Base-by-base conservation (phyloP, 345 rosid genomes). In the Citrus mangshanensis region DNA sequence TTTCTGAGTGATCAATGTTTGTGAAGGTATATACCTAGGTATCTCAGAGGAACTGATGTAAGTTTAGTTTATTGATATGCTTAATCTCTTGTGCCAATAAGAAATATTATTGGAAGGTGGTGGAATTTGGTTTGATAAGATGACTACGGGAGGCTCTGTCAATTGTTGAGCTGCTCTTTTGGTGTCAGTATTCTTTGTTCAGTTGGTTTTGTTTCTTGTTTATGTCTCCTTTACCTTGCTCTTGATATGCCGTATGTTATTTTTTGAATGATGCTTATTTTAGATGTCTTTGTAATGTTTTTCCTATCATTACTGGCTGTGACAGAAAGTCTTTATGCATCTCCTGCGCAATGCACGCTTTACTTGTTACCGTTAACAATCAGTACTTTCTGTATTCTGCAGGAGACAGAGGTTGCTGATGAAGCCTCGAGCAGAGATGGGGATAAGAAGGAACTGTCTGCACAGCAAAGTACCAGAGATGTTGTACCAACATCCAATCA, bases 401-500 rank as follows among this genome's bases (percentile, higher is more conserved):
- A 92, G 94, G 91, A 84, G 55, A 61, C 83, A 2, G 90, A 74
- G 51, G 76, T 78, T 27, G 81, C 72, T 24, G 85, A 79, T 73
- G 88, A 83, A 81, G 68, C 71, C 34, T 74, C 68, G 70, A 34
- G 13, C 66, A 63, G 54, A 49, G 64, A 81, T 8, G 34, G 27
- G 65, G 83, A 81, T 30, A 79, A 61, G 62, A 65, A 49, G 70
- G 85, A 76, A 64, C 9, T 12, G 7, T 55, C 81, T 75, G 72
- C 34, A 9, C 63, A 19, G 81, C 81, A 78, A 76, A 79, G 81
- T 76, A 55, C 72, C 56, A 9, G 2, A 42, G 77, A 66, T 79
- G 79, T 19, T 74, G 83, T 73, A 75, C 25, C 84, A 37, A 59
- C 84, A 24, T 83, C 87, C 64, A 89, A 81, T 70, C 76, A 73